Conservation (phyloP, 108 stramenopile species). For the Conticribra weissflogii region DNA sequence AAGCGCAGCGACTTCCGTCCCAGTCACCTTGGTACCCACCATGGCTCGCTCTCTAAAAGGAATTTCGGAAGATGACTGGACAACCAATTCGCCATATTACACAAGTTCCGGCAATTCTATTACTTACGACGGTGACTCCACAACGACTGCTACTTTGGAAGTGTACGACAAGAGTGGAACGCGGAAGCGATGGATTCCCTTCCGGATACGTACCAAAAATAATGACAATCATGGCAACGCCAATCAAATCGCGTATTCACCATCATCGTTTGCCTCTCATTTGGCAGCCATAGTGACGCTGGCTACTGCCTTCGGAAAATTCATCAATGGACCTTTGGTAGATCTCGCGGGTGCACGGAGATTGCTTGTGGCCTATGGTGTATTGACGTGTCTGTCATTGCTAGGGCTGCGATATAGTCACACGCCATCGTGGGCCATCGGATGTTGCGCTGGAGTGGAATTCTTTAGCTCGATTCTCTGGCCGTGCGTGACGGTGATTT, state of each 20-base stretch:
- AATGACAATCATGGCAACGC: slow-evolving; percentile 8
- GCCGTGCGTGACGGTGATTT: slow-evolving; percentile 71
- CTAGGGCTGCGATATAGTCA: slow-evolving; percentile 51
- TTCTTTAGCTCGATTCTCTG: slow-evolving; percentile 75
- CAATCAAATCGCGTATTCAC: slow-evolving; percentile 17
- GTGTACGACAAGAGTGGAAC: slow-evolving; percentile 45
- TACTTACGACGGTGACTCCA: neutral
- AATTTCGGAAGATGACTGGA: slow-evolving; percentile 24
- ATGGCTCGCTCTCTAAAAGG: slow-evolving; percentile 57
- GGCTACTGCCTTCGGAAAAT: slow-evolving; percentile 76
- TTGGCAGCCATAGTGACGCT: slow-evolving; percentile 68
- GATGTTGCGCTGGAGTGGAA: slow-evolving; percentile 72
- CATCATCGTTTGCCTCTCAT: slow-evolving; percentile 62
- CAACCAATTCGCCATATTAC: slow-evolving; percentile 27
- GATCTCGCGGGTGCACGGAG: slow-evolving; percentile 77
- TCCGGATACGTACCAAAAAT: slow-evolving; percentile 26
- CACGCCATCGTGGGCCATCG: slow-evolving; percentile 44
- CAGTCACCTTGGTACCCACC: slow-evolving; percentile 64
- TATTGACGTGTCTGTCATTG: slow-evolving; percentile 54
- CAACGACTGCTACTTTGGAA: slow-evolving; percentile 17
- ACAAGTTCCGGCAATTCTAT: neutral
- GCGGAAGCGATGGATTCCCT: slow-evolving; percentile 41
- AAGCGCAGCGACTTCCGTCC: slow-evolving; percentile 64
- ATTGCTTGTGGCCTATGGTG: slow-evolving; percentile 52
- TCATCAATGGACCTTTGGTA: slow-evolving; percentile 71